Evolutionary conservation across 1,284 basidiomycete genomes (phyloP), one percentile per base, ranked within the genome.

Genomic region (Meira nashicola): DNA sequence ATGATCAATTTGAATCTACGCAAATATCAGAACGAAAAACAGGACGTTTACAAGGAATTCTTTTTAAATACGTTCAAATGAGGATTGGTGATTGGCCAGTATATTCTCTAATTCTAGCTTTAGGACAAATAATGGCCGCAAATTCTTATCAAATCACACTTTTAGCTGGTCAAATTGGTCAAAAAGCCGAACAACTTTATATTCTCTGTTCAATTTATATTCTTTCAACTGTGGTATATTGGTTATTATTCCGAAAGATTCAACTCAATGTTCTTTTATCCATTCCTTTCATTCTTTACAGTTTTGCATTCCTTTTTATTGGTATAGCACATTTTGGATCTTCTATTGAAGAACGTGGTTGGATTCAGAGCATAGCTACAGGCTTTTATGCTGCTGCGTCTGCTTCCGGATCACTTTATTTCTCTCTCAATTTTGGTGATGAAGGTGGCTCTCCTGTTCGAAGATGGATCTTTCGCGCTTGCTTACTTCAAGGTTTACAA

Each of bases 401-500:
- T 48, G 46, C 46, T 48, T 48, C 46, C 21, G 46, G 46, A 21
- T 48, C 46, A 21, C 46, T 48, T 25, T 48, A 48, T 23, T 48
- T 48, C 25, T 48, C 46, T 19, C 23, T 48, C 17, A 48, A 48
- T 23, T 48, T 48, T 25, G 46, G 46, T 14, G 46, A 48, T 48
- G 46, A 48, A 48, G 46, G 46, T 48, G 46, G 46, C 5, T 21
- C 17, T 12, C 17, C 46, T 15, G 21, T 48, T 17, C 46, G n/a
- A 14, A 17, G n/a, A 21, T 48, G 46, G 46, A 48, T 48, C 46
- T 48, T 48, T 25, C 46, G 46, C 17, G 46, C 46, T 19, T 48
- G 46, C 21, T 7, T 48, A n/a, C 17, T 48, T 48, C 46, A 48
- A 48, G 46, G 46, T 21, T 21, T 48, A 21, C 46, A 48, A 25